Evolutionary conservation across 257 asterid species (phyloP).

Genomic region (Leptodermis oblonga): DNA sequence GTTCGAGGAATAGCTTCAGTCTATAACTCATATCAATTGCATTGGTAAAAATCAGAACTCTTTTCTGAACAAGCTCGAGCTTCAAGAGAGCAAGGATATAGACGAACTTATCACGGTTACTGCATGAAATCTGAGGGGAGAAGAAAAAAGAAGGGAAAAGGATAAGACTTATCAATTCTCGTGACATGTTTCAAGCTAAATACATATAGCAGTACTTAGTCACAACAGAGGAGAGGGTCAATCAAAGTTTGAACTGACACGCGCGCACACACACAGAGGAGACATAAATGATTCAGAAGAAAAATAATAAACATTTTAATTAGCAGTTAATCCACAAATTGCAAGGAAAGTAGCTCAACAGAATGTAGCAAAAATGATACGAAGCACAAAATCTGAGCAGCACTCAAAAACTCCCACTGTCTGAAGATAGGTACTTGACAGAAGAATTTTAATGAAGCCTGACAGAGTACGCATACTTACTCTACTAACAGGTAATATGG

Average conservation of each 20-base stretch:
- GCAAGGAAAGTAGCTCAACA: background rate
- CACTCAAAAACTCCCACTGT: background rate
- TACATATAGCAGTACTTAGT: background rate
- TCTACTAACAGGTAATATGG: background rate
- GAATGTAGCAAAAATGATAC: background rate
- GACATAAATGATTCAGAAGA: background rate
- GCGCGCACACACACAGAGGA: background rate
- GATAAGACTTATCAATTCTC: slow-evolving; percentile 17
- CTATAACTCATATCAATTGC: slow-evolving; percentile 85
- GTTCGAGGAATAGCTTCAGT: slow-evolving; percentile 86
- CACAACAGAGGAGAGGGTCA: background rate
- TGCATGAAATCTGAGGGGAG: slow-evolving; percentile 64
- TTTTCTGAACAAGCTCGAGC: slow-evolving; percentile 79
- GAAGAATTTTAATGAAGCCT: background rate
- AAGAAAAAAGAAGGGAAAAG: too few relatives aligned
- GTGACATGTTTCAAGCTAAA: background rate
- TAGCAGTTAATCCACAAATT: background rate
- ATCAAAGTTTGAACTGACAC: background rate
- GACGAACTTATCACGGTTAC: slow-evolving; percentile 74
- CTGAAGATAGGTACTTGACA: background rate
- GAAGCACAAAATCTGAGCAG: background rate
- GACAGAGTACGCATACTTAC: background rate
- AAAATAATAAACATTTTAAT: background rate
- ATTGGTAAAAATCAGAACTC: slow-evolving; percentile 83
- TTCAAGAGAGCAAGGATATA: slow-evolving; percentile 80